Percentiles rank a stretch among this genome's conserved stretches.
Evolutionary conservation across 805 yeast species (phyloP).

Genomic region (Starmerella stigmatis): DNA sequence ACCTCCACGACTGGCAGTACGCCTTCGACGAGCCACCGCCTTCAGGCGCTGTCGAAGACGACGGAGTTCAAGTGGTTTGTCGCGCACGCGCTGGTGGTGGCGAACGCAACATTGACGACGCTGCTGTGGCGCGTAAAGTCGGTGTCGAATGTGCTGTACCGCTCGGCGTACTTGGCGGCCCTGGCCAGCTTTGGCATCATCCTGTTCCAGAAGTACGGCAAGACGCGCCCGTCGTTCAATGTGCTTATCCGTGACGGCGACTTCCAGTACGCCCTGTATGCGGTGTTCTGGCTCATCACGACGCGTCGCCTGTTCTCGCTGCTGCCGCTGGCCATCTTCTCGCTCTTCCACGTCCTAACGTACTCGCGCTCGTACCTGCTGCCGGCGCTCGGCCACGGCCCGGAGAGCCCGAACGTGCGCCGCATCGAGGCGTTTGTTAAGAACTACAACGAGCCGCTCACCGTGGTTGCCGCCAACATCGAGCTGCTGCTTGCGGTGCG

Average conservation of each 20-base stretch:
- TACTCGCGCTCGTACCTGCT: constrained; percentile 56
- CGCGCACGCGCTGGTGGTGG: constrained; percentile 22
- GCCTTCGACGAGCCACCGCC: constrained; percentile 7
- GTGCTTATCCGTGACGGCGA: constrained; percentile 46
- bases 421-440: constrained; percentile 39
- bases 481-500: constrained; percentile 41
- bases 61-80: constrained; percentile 27
- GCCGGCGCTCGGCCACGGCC: constrained; percentile 44
- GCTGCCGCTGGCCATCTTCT: constrained; percentile 64
- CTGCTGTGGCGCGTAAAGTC: constrained; percentile 21
- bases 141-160: constrained; percentile 44
- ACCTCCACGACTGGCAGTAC: constrained; percentile 6
- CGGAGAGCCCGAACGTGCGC: constrained; percentile 26
- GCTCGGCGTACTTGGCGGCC: constrained; percentile 51
- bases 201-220: constrained; percentile 45
- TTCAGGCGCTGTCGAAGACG: constrained; percentile 22
- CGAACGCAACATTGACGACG: constrained; percentile 14
- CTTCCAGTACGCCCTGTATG: constrained; percentile 56
- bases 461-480: constrained; percentile 48
- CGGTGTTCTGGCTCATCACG: constrained; percentile 47
- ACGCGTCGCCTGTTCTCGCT: constrained; percentile 52
- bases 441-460: constrained; percentile 47
- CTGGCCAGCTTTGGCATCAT: constrained; percentile 68
- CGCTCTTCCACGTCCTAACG: constrained; percentile 70
- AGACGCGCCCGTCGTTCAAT: constrained; percentile 21